Evolutionary conservation across 2,329 filamentous ascomycete genomes (phyloP), one percentile per base, ranked within the genome.

Genomic region (Colletotrichum lindemuthianum): DNA sequence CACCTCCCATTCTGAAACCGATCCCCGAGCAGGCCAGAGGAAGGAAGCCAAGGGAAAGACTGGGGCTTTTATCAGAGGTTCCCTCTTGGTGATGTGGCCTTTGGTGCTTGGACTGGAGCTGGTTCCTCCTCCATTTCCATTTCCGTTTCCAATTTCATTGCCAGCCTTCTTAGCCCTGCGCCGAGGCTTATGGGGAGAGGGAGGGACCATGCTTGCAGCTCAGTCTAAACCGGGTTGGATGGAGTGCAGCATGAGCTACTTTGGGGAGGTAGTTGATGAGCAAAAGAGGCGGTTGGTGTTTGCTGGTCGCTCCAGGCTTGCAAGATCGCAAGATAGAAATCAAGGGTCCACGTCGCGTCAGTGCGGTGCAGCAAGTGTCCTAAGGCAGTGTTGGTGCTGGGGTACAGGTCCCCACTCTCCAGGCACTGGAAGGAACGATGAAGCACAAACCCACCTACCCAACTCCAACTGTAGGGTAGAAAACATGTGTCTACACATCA

Each of bases 21-120:
- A 91, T 55, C 90, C 90, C 68, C 94, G 90, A 24, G 93, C 92
- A 54, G 94, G 93, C 92, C 95, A 97, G 54, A 99, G 86, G 73
- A 99, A 95, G n/a, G 94, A 90, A 1, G 93, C 93, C 24, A 99
- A 85, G 44, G 96, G 95, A 73, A 97, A 98, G 4, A 92, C 88
- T 37, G 95, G 95, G 45, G 81, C 78, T 53, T 84, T 82, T 55
- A 85, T 76, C 59, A 85, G 77, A 54, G 80, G 74, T 68, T 86
- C 84, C 59, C 74, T 69, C 59, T 77, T 74, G 63, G 71, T 52
- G 32, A 67, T 68, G 57, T 65, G 63, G 51, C 47, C 57, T 32
- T 65, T 45, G 36, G 37, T 32, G 40, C 13, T 51, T 36, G 50
- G 3, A 12, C 13, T 59, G 48, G 15, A 32, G 32, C 40, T 63